These are phyloP conservation scores for Periconia digitata DNA, from an alignment of 2,329 filamentous ascomycete species.

Conservation along the genomic window DNA sequence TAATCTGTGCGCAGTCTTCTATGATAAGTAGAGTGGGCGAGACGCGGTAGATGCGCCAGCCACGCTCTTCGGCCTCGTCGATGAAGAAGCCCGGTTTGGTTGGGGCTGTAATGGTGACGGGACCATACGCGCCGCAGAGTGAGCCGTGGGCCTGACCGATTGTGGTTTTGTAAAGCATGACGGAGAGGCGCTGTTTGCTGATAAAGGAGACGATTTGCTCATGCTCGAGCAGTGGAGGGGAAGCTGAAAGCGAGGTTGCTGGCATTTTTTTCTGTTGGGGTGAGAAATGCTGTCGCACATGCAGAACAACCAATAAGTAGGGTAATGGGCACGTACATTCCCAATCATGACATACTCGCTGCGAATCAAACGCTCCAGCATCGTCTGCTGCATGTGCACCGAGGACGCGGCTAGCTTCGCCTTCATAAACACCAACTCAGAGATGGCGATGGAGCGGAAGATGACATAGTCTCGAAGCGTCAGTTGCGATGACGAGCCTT, in stretches of 20 bases:
- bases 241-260: not conserved
- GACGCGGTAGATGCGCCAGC: not conserved
- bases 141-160: not conserved
- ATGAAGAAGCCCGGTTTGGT: not conserved
- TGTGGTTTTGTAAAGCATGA: not conserved
- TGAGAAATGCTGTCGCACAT: too few species aligned
- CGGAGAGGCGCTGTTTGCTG: constrained; percentile 1
- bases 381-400: not conserved
- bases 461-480: not conserved
- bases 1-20: not conserved
- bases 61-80: not conserved
- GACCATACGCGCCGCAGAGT: not conserved
- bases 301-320: not conserved
- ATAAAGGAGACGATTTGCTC: constrained; percentile 2
- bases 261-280: not conserved
- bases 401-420: not conserved
- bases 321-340: not conserved
- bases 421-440: not conserved
- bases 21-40: not conserved
- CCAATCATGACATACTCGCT: not conserved
- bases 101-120: not conserved
- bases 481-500: not conserved
- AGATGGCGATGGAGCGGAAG: not conserved
- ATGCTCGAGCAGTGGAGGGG: not conserved
- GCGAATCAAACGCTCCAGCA: not conserved